Evolutionary conservation across 2,329 filamentous ascomycete species (phyloP).

Genomic region (Rhynchosporium secalis): DNA sequence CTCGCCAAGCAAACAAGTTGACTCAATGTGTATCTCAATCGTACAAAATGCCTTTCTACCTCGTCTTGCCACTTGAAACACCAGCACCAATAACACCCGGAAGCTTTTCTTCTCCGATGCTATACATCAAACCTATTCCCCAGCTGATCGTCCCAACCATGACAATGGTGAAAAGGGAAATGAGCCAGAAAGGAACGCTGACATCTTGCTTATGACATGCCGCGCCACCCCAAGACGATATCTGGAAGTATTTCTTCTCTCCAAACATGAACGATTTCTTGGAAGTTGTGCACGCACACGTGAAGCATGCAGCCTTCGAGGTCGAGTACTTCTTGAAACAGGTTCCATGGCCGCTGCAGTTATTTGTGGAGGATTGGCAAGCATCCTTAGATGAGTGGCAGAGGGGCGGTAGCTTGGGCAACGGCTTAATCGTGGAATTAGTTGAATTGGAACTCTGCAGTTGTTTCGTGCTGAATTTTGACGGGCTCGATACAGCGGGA

Average conservation of each 20-base stretch:
- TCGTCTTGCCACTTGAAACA: slow-evolving; percentile 65
- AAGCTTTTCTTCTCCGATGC: slow-evolving; percentile 81
- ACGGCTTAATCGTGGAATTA: slow-evolving; percentile 27
- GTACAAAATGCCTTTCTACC: slow-evolving; percentile 34
- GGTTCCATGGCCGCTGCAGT: slow-evolving; percentile 78
- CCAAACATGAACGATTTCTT: slow-evolving; percentile 40
- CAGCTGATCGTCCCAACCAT: slow-evolving; percentile 68
- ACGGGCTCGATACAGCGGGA: slow-evolving; percentile 17
- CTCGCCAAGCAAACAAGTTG: slow-evolving; percentile 18
- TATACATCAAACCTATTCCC: slow-evolving; percentile 76
- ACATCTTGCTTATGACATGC: slow-evolving; percentile 92
- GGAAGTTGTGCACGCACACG: slow-evolving; percentile 66
- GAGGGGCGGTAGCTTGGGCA: slow-evolving; percentile 52
- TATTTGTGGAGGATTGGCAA: slow-evolving; percentile 70
- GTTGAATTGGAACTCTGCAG: slow-evolving; percentile 23
- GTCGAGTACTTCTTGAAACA: slow-evolving; percentile 68
- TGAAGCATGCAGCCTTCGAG: slow-evolving; percentile 63
- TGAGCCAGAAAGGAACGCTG: slow-evolving; percentile 84
- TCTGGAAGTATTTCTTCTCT: slow-evolving; percentile 50
- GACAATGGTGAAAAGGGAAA: slow-evolving; percentile 71
- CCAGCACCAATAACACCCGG: slow-evolving; percentile 96
- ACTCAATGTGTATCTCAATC: slow-evolving; percentile 25
- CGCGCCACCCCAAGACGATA: slow-evolving; percentile 77
- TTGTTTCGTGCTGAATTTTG: slow-evolving; percentile 20
- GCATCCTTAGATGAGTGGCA: slow-evolving; percentile 73